Evolutionary conservation across 148 eudicot species (phyloP).

Genomic region (Rhododendron williamsianum): DNA sequence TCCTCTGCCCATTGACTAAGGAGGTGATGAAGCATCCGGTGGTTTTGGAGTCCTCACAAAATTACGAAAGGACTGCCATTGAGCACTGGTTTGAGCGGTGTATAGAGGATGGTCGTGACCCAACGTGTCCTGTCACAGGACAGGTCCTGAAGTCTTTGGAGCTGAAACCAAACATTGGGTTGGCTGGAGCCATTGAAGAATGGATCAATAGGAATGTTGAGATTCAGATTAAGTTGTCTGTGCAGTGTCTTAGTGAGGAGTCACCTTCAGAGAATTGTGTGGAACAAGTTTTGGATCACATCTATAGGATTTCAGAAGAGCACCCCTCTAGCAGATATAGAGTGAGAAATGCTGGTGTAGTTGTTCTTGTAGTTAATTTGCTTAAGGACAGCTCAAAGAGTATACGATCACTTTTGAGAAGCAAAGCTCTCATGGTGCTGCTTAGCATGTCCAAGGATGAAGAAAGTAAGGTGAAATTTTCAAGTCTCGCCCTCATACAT

Average conservation of each 20-base stretch:
- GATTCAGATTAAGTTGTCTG: conserved; percentile 48
- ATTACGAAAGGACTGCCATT: conserved; percentile 63
- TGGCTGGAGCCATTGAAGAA: conserved; percentile 75
- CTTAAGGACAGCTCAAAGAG: conserved; percentile 40
- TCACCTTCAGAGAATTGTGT: conserved; percentile 28
- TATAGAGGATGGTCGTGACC: conserved; percentile 61
- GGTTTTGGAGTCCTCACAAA: conserved; percentile 57
- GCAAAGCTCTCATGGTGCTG: conserved; percentile 56
- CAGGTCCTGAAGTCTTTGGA: conserved; percentile 50
- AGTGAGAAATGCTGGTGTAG: conserved; percentile 48
- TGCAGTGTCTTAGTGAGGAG: conserved; percentile 41
- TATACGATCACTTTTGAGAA: conserved; percentile 36
- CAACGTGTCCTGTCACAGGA: conserved; percentile 76
- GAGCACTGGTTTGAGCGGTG: conserved; percentile 67
- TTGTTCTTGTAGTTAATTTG: conserved; percentile 34
- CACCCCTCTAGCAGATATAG: conserved; percentile 52
- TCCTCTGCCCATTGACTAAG: conserved; percentile 64
- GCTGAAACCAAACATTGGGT: conserved; percentile 60
- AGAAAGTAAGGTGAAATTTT: conserved; percentile 54
- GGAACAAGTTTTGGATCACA: conserved; percentile 39
- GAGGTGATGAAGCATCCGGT: conserved; percentile 78
- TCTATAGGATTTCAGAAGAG: conserved; percentile 50
- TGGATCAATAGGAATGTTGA: conserved; percentile 61
- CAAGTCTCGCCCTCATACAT: background rate
- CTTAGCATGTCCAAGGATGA: conserved; percentile 60